Base-by-base conservation (phyloP, 2,329 filamentous ascomycete species). In the Fusarium sulawesiense region DNA sequence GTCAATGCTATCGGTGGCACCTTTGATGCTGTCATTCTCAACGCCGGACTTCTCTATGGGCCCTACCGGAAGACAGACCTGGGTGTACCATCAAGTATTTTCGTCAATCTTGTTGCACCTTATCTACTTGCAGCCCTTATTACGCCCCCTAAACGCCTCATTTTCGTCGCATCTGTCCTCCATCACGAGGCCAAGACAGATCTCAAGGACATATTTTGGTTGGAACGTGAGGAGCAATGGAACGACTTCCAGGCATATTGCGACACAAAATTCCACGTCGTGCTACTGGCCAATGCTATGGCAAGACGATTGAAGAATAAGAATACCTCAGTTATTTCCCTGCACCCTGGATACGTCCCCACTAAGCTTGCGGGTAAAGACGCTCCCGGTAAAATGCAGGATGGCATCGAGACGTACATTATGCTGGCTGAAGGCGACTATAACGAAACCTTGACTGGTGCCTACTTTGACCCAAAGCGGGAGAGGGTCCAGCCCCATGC, bases 271-370 rank as follows among this genome's bases (percentile, higher is more conserved):
- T 51, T 73, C 5, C 72, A 74, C 42, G 48, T 69, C 16, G 50
- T 73, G 13, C 54, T 73, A 3, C 64, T 74, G 6, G 64, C 65
- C 7, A 71, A 73, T 42, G 70, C 69, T 4, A 50, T 67, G 4
- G 71, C 71, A 8, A 60, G 67, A 27, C 64, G 71, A 14, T 59
- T 71, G 14, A 34, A 16, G 30, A 16, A 34, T 30, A 56, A 66
- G 41, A 47, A 48, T 42, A 64, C 56, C 4, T 72, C 70, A 4
- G 71, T 74, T 8, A 51, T 55, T n/a, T 27, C 62, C 12, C 47
- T 75, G 50, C 68, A 75, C 34, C 73, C 72, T 29, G 70, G 73
- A 12, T 74, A 60, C 13, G 66, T 75, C 20, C 51, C 71, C 3
- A 75, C 73, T 9, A 74, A 73, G 56, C 53, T 75, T 50, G 62